A percentile compares a stretch with the other conserved stretches of the same genome.
phyloP scores from a whole-genome alignment of 2,329 filamentous ascomycete species.

The Dissoconium aciculare region DNA sequence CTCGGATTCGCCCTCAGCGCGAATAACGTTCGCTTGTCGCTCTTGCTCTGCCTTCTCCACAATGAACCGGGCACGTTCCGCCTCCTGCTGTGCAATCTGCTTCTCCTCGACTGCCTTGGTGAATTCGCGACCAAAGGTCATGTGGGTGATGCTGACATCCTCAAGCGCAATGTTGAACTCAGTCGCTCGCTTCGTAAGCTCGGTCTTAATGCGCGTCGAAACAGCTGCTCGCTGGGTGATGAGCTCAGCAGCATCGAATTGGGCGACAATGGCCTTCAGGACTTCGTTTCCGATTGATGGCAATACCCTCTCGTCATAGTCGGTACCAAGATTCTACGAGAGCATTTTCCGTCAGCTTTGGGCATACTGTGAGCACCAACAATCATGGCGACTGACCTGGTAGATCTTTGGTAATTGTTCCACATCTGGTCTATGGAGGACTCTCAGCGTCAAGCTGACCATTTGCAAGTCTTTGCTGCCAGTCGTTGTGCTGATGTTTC shows the following conservation, averaged over 20 bases:
- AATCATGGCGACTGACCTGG: slow-evolving; percentile 53
- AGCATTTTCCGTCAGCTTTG: slow-evolving; percentile 1
- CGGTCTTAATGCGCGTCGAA: slow-evolving; percentile 79
- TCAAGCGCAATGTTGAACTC: slow-evolving; percentile 99
- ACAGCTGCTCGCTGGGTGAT: slow-evolving; percentile 98
- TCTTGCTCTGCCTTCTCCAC: slow-evolving; percentile 99
- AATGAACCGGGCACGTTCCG: slow-evolving; percentile 91
- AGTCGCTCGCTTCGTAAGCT: slow-evolving; percentile 78
- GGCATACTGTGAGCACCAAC: not conserved
- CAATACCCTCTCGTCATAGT: slow-evolving; percentile 66
- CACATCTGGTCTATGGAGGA: slow-evolving; percentile 88
- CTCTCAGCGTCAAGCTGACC: slow-evolving; percentile 94
- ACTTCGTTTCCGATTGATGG: slow-evolving; percentile 42
- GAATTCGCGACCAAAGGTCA: slow-evolving; percentile 99
- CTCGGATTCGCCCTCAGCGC: slow-evolving; percentile 95
- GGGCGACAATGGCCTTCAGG: slow-evolving; percentile 39
- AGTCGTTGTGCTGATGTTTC: slow-evolving; percentile 94
- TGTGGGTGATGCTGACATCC: slow-evolving; percentile 98
- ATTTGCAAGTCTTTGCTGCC: slow-evolving; percentile 99
- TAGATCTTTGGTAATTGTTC: slow-evolving; percentile 92
- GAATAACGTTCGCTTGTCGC: slow-evolving; percentile 94
- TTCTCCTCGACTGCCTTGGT: slow-evolving; percentile 98
- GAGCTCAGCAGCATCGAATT: slow-evolving; percentile 44
- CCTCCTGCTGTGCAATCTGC: slow-evolving; percentile 98
- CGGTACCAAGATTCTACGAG: slow-evolving; percentile 75